phyloP scores from a whole-genome alignment of 805 yeast genomes.

The Wickerhamomyces silvicola region DNA sequence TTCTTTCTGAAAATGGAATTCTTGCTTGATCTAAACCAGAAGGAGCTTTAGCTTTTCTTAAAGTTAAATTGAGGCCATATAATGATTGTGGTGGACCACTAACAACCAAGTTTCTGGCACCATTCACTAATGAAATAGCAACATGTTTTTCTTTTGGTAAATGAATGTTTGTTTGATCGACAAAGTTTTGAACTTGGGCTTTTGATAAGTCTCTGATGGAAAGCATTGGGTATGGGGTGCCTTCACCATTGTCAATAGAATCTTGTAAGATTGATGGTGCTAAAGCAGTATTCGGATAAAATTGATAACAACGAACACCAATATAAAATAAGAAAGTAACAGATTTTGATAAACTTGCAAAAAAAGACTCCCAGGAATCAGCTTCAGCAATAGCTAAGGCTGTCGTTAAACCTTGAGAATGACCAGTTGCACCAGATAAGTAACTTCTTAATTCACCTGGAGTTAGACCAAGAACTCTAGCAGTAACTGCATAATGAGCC shows the following conservation, averaged over 20 bases:
- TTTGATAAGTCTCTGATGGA: slow-evolving; percentile 82
- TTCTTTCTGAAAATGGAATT: slow-evolving; percentile 90
- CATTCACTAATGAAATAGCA: slow-evolving; percentile 85
- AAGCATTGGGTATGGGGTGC: slow-evolving; percentile 96
- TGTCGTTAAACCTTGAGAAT: slow-evolving; percentile 86
- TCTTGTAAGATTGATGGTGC: slow-evolving; percentile 93
- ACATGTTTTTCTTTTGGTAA: slow-evolving; percentile 89
- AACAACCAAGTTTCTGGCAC: slow-evolving; percentile 92
- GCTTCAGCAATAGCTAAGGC: slow-evolving; percentile 85
- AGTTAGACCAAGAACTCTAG: slow-evolving; percentile 73
- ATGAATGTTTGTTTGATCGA: slow-evolving; percentile 86
- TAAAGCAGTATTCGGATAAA: slow-evolving; percentile 88
- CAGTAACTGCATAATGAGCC: slow-evolving; percentile 86
- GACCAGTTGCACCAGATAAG: slow-evolving; percentile 78
- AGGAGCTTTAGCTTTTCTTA: slow-evolving; percentile 92
- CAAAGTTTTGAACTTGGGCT: slow-evolving; percentile 71
- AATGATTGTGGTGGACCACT: slow-evolving; percentile 98
- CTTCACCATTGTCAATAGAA: slow-evolving; percentile 90
- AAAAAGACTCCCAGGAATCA: slow-evolving; percentile 81
- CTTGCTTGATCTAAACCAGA: slow-evolving; percentile 93
- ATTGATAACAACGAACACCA: slow-evolving; percentile 86
- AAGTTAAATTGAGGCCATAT: slow-evolving; percentile 87
- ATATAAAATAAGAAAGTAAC: slow-evolving; percentile 83
- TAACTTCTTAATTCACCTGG: slow-evolving; percentile 81
- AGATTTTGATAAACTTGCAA: slow-evolving; percentile 65